These are phyloP conservation scores for Rhodamnia argentea DNA, from an alignment of 345 rosid species.

Conservation along the genomic window DNA sequence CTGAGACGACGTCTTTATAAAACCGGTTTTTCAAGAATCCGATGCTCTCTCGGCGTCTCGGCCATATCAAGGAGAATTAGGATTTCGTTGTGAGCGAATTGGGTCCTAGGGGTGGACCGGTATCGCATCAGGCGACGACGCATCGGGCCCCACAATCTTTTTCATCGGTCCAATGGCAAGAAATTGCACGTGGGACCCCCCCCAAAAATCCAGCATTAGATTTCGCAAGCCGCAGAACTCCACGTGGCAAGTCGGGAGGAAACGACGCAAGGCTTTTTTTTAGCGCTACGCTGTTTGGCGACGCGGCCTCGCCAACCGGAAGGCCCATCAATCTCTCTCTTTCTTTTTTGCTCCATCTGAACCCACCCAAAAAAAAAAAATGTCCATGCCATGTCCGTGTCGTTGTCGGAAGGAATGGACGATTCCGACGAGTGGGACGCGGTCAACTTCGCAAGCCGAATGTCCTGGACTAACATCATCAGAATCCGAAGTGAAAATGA, in stretches of 20 bases:
- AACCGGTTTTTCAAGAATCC: no score
- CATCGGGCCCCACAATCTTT: not conserved
- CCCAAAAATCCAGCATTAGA: rapidly evolving
- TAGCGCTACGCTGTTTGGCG: not conserved
- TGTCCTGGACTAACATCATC: not conserved
- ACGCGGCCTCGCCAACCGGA: not conserved
- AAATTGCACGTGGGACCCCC: not conserved
- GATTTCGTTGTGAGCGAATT: not conserved
- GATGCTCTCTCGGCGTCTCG: not conserved
- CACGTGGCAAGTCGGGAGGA: not conserved
- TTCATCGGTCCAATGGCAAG: not conserved
- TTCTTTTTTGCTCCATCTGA: no score
- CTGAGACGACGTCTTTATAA: not conserved
- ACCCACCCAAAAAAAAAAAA: no score
- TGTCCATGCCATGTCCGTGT: not conserved
- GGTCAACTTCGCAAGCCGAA: not conserved
- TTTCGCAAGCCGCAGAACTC: not conserved
- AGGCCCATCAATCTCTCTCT: no score
- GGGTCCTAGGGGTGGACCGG: not conserved
- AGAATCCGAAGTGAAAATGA: not conserved
- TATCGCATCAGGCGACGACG: not conserved
- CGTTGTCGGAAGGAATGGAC: not conserved
- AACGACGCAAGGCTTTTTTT: not conserved
- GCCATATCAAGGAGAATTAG: not conserved
- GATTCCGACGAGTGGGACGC: not conserved